Base-by-base conservation (phyloP, 192 early-diverging fungal species). In the Coemansia sp. region DNA sequence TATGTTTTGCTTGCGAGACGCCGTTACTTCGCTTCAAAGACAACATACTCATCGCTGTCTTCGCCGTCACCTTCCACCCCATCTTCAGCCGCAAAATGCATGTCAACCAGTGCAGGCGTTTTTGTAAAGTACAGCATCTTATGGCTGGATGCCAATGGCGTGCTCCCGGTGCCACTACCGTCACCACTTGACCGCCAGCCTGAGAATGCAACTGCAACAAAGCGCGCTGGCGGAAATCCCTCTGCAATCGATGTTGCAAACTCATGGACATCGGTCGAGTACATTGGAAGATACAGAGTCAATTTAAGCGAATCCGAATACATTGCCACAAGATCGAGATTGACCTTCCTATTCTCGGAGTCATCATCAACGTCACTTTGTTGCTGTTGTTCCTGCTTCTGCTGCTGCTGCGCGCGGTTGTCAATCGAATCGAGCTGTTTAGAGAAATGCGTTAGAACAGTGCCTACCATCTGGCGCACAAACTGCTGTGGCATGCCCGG, bases 221-320 rank as follows among this genome's bases (percentile, higher is more conserved):
- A 77, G 13, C 75, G 71, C 5, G 75, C 56, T 2, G 80, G 80
- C 25, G 74, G 74, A 61, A 77, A 73, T 41, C 71, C 71, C 17
- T 74, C 60, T 5, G 66, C 80, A 41, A 77, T 48, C 2, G 72
- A 58, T 1, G 42, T 58, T 16, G 61, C 75, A 69, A 83, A 77
- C 41, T 70, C 66, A 32, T 74, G 75, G 37, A 74, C 80, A 5
- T 83, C 80, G 14, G 61, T 55, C 57, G 80, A 77, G 17, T 83
- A 83, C 58, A 77, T 55, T 0, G 80, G 80, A 69, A 83, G 19
- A n/a, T 58, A 77, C 25, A 69, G 38, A 5, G 42, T 50, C 1
- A 74, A 20, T n/a, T 58, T 58, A 9, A 83, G 49, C 32, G 49
- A 54, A 5, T 72, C 55, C 37, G 58, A 53, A 38, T 73, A 70